Evolutionary conservation across 306 rosid genomes (phyloP).

Genomic region (Adenanthera pavonina): DNA sequence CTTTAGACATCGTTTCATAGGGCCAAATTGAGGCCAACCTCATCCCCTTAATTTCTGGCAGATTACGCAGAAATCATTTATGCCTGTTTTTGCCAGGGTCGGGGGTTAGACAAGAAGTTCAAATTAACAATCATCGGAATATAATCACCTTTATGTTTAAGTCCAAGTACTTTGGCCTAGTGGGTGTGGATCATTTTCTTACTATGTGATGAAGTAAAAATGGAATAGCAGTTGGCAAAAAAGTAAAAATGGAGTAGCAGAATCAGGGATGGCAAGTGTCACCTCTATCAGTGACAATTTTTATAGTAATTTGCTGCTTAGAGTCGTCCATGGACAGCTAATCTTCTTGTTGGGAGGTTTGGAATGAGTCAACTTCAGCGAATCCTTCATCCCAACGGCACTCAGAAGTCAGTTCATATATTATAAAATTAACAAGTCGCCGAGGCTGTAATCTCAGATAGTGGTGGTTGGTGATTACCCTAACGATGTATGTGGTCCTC

Average conservation of each 20-base stretch:
- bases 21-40: background rate
- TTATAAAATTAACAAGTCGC: conserved; percentile 22
- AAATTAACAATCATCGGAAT: too few relatives aligned
- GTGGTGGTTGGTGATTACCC: conserved; percentile 37
- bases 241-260: conserved; percentile 28
- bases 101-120: too few relatives aligned
- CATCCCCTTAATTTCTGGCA: background rate
- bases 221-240: background rate
- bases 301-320: conserved; percentile 11
- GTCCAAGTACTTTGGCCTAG: background rate
- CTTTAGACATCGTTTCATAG: background rate
- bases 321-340: conserved; percentile 22
- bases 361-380: conserved; percentile 25
- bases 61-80: background rate
- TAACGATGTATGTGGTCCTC: conserved; percentile 27
- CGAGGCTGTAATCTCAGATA: conserved; percentile 3
- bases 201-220: conserved; percentile 31
- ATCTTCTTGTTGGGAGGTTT: conserved; percentile 11
- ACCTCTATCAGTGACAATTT: conserved; percentile 26
- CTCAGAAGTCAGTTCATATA: conserved; percentile 19
- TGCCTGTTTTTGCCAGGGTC: background rate
- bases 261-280: conserved; percentile 14
- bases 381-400: conserved; percentile 12
- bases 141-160: too few relatives aligned
- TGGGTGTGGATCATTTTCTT: conserved; percentile 16